A percentile compares a stretch with the other conserved stretches of the same genome.
These are phyloP conservation scores for Lactuca saligna DNA, from an alignment of 129 eudicot genomes.

Conservation along the genomic window DNA sequence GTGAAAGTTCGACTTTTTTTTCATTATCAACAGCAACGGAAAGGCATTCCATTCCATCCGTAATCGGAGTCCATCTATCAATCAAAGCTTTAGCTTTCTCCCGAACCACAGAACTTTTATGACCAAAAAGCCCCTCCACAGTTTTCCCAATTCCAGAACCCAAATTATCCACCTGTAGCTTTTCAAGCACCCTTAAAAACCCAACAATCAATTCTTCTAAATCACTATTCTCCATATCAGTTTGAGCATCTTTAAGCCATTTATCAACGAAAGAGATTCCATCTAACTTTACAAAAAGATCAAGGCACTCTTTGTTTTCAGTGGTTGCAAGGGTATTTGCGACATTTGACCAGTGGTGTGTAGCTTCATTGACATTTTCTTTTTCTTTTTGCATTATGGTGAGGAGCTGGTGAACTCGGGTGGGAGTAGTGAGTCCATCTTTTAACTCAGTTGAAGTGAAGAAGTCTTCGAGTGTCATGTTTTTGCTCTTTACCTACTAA, in stretches of 20 bases:
- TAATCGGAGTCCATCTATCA: constrained; percentile 47
- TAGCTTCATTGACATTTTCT: constrained; percentile 42
- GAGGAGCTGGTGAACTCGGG: constrained; percentile 68
- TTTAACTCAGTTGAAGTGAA: constrained; percentile 74
- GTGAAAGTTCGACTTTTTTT: constrained; percentile 27
- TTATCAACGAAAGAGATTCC: constrained; percentile 57
- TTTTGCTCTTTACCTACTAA: constrained; percentile 24
- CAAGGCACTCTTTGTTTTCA: constrained; percentile 71
- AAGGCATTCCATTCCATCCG: constrained; percentile 26
- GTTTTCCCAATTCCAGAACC: constrained; percentile 56
- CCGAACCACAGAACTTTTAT: constrained; percentile 44
- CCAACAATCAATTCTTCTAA: constrained; percentile 57
- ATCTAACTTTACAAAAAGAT: constrained; percentile 69
- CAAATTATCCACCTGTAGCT: constrained; percentile 40
- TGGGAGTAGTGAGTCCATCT: constrained; percentile 77
- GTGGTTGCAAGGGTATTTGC: constrained; percentile 71
- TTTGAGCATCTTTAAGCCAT: constrained; percentile 72
- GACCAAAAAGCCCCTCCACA: constrained; percentile 49
- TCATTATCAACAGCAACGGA: constrained; percentile 18
- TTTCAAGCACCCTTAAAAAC: constrained; percentile 60
- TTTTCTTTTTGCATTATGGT: constrained; percentile 55
- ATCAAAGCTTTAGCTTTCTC: constrained; percentile 56
- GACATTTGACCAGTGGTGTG: constrained; percentile 75
- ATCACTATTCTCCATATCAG: constrained; percentile 33
- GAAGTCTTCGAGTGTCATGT: constrained; percentile 82